Evolutionary conservation across 148 eudicot species (phyloP), one percentile per base, ranked within the genome.

Genomic region (Arbutus unedo): DNA sequence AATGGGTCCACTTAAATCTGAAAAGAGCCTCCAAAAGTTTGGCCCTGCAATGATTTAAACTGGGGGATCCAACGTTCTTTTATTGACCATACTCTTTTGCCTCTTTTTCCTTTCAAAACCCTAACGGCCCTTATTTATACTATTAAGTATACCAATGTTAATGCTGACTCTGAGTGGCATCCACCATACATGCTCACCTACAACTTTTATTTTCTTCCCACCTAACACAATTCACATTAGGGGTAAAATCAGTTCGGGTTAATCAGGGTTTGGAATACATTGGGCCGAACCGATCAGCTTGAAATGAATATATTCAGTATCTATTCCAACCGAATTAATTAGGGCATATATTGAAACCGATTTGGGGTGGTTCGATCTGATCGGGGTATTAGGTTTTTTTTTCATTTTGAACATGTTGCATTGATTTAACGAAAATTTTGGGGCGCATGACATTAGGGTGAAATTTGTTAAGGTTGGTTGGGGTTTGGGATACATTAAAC

Each of bases 41-140:
- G 14, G 14, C 59, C 10, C 59, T 49, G 82, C 82, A 80, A 66
- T 80, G 75, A 80, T 64, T 80, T 67, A 5, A 67, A 80, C 31
- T 57, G 56, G 4, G 45, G 82, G 75, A 80, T 80, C 82, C 82
- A 80, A 80, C 82, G 82, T 80, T 80, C 82, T 45, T 6, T 60
- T 53, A 59, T n/a, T 9, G 55, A 60, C 41, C 59, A 48, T 66
- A 59, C 48, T 25, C 74, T 49, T 80, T 80, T 48, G 75, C 59
- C 57, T 80, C 74, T 80, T 80, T 3, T 80, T 67, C 82, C 25
- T 80, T 80, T 80, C 82, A 80, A 80, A 80, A 53, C 56, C 38
- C 82, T 9, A 66, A 79, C 74, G 81, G 8, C 9, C 41, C 23
- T 15, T 23, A n/a, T 41, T 64, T 31, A 31, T 31, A 31, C 38